Evolutionary conservation across 1,284 basidiomycete species (phyloP).

Genomic region (Leccinum solheimii): DNA sequence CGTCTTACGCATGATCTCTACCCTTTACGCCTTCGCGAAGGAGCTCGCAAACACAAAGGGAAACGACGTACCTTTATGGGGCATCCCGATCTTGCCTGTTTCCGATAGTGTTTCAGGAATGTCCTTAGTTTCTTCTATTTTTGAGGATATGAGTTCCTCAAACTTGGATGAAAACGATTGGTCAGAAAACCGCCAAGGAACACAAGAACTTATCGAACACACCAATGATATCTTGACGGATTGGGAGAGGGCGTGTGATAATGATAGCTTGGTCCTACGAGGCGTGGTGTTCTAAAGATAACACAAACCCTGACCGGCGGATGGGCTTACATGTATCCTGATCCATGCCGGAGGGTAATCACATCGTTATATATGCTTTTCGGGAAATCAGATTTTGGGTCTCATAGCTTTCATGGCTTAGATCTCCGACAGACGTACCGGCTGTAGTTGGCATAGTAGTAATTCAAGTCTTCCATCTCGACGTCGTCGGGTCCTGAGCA

Average conservation of each 20-base stretch:
- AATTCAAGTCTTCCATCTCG: conserved; percentile 97
- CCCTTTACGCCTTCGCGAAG: conserved; percentile 18
- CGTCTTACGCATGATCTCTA: conserved; percentile 98
- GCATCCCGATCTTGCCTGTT: conserved; percentile 92
- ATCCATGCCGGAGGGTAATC: conserved; percentile 92
- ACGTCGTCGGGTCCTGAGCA: conserved; percentile 71
- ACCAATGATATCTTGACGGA: conserved; percentile 95
- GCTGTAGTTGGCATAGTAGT: conserved; percentile 96
- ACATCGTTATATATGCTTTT: conserved; percentile 96
- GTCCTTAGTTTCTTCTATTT: conserved; percentile 96
- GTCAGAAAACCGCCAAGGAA: neutral
- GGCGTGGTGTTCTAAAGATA: conserved; percentile 20
- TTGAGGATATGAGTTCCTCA: conserved; percentile 89
- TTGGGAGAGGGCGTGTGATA: conserved; percentile 94
- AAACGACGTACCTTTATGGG: conserved; percentile 59
- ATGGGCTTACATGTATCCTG: conserved; percentile 84
- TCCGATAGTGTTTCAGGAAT: conserved; percentile 93
- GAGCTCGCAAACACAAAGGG: neutral
- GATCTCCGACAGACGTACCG: conserved; percentile 49
- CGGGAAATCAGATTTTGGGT: conserved; percentile 7
- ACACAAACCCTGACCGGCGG: conserved; percentile 14
- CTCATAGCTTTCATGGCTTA: conserved; percentile 1
- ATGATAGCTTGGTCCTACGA: conserved; percentile 87
- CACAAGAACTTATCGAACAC: conserved; percentile 19
- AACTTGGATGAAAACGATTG: conserved; percentile 53